Base-by-base conservation (phyloP, 768 basidiomycete species). In the Boletus pseudopeckii region DNA sequence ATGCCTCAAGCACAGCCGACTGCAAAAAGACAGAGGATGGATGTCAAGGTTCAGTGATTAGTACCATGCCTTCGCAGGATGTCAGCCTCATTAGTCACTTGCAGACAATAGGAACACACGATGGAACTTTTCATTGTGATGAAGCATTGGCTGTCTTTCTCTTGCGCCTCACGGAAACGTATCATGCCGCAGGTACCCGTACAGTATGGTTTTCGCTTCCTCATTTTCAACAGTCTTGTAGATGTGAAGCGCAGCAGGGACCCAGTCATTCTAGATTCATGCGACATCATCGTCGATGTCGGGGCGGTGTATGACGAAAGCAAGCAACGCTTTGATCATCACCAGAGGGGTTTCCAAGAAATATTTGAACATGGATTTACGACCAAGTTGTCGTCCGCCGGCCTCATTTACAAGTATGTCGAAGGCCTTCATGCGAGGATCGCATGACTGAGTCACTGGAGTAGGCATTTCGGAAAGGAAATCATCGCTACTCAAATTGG, bases 251-350 rank as follows among this genome's bases (percentile, higher is more conserved):
- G 93, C 37, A 85, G 78, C 38, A 80, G 92, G 39, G 88, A 92
- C 65, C 85, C 86, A 5, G 77, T 75, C 11, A 61, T 84, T 15
- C 79, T 95, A 33, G 84, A 85, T 55, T 77, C 83, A 7, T 94
- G 95, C 69, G 87, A 94, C 68, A 93, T 99, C 64, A 90, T 99
- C 30, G 92, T 98, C 22, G 96, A 99, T 66, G 94, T 99, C 46
- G 95, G 97, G 10, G 94, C 90, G 7, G 80, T 90, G 22, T 99
- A 98, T 69, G 92, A 96, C 51, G 83, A 85, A 64, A 74, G 74
- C 55, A 83, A 77, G 51, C 81, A 86, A 49, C 80, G 88, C 37
- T 99, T 92, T 69, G 96, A 99, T 71, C 96, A 99, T 67, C 96
- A 99, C 66, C 96, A 99, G 65, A 83, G 95, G 39, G 94, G 89